Base-by-base conservation (phyloP, 768 basidiomycete genomes). In the Multifurca ochricompacta region DNA sequence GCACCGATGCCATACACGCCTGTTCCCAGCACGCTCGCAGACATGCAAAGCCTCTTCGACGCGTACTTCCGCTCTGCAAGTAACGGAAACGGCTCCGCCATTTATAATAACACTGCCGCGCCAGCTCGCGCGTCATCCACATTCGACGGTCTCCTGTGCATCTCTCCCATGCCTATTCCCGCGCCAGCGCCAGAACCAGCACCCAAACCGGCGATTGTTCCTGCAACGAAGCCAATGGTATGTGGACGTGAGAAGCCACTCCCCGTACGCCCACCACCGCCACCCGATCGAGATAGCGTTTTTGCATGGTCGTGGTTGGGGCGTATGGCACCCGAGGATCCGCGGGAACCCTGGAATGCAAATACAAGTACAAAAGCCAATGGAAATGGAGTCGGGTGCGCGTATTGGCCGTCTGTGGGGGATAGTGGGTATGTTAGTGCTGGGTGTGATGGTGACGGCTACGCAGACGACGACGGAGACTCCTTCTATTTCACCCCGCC, bases 1-100 rank as follows among this genome's bases (percentile, higher is more conserved):
- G 51, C 40, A 57, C 67, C 62, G 63, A 68, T 63, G 52, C 62
- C 43, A 31, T 36, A 46, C 41, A 57, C 53, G n/a, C 48, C 63
- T 16, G 55, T 54, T 8, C 57, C 48, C 18, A 61, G 54, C 60
- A 58, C 63, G 11, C 57, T 52, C 4, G 63, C 49, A 4, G 62
- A 58, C 40, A 51, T 61, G 57, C 59, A 58, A 34, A 54, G 53
- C 35, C 43, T 61, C n/a, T 53, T 59, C 36, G 59, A 58, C 43
- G 59, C 57, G 16, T 60, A 60, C 47, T 59, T 54, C 40, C 59
- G 59, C 41, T 53, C 57, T 30, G 30, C 48, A 4, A 28, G 43
- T 13, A 6, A 31, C 18, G 9, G 44, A 9, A 18, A 14, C 23
- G n/a, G n/a, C n/a, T n/a, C n/a, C n/a, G n/a, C n/a, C n/a, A n/a